phyloP scores from a whole-genome alignment of 2,329 filamentous ascomycete species.

The Fusarium albosuccineum region DNA sequence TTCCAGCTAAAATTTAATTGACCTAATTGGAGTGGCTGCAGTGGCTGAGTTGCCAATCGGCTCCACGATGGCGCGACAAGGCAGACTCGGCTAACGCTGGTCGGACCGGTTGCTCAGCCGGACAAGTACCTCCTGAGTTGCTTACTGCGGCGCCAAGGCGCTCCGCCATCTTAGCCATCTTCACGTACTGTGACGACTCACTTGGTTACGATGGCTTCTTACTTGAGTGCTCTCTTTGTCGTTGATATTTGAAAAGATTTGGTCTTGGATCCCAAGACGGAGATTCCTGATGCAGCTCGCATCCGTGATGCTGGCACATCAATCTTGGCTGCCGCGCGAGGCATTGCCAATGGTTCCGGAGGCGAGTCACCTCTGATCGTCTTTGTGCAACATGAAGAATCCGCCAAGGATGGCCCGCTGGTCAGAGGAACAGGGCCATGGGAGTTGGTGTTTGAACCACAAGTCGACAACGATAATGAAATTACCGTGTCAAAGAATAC shows the following conservation, averaged over 20 bases:
- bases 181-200: too few species aligned
- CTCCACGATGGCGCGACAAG: conserved; percentile 18
- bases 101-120: too few species aligned
- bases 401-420: conserved; percentile 11
- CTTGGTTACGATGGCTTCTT: neutral
- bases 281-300: conserved; percentile 17
- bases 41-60: neutral
- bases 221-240: conserved; percentile 23
- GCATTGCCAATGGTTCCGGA: neutral
- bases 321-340: conserved; percentile 15
- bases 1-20: too few species aligned
- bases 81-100: neutral
- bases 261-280: conserved; percentile 13
- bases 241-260: conserved; percentile 29
- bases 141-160: too few species aligned
- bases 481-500: conserved; percentile 16
- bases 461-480: conserved; percentile 2
- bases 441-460: conserved; percentile 16
- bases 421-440: conserved; percentile 20
- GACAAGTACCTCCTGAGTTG: too few species aligned
- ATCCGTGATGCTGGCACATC: conserved; percentile 8
- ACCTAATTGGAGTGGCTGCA: neutral
- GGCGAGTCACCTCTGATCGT: conserved; percentile 11
- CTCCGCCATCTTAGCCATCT: too few species aligned
- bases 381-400: conserved; percentile 33